A percentile compares a stretch with the other conserved stretches of the same genome.
Conservation (phyloP, 805 yeast genomes). For the Candida odintsovae region DNA sequence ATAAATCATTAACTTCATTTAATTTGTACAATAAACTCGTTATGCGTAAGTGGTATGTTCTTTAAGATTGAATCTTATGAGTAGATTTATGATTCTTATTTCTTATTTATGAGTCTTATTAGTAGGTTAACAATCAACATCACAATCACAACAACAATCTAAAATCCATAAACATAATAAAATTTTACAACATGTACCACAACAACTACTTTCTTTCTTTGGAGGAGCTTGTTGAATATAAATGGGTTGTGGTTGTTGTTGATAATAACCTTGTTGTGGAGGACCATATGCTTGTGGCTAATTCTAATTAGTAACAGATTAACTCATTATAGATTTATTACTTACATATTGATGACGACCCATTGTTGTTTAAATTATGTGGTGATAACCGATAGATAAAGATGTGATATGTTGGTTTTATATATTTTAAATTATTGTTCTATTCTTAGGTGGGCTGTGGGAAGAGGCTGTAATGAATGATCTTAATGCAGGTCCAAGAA, state of each 20-base stretch:
- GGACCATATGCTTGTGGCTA: constrained; percentile 23
- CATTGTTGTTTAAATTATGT: not conserved
- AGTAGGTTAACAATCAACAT: not conserved
- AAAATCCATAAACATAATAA: constrained; percentile 28
- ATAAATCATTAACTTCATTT: not conserved
- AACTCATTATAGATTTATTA: not conserved
- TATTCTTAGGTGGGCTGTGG: not conserved
- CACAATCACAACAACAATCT: constrained; percentile 22
- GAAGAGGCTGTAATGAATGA: not conserved
- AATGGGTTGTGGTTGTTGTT: constrained; percentile 20
- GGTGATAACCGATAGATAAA: not conserved
- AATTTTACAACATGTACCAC: constrained; percentile 24
- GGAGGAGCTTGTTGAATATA: constrained; percentile 26
- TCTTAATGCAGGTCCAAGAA: not conserved
- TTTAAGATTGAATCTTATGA: too few species aligned
- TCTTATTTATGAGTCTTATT: too few species aligned
- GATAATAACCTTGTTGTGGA: constrained; percentile 10
- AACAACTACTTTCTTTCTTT: constrained; percentile 21
- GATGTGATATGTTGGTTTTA: not conserved
- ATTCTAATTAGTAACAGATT: constrained; percentile 11
- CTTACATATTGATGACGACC: not conserved
- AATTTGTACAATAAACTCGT: too few species aligned
- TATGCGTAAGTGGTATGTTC: too few species aligned
- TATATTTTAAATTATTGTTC: not conserved
- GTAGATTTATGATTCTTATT: too few species aligned